A percentile compares a stretch with the other conserved stretches of the same genome.
phyloP scores from a whole-genome alignment of 2,329 filamentous ascomycete genomes.

The Fusarium longipes region DNA sequence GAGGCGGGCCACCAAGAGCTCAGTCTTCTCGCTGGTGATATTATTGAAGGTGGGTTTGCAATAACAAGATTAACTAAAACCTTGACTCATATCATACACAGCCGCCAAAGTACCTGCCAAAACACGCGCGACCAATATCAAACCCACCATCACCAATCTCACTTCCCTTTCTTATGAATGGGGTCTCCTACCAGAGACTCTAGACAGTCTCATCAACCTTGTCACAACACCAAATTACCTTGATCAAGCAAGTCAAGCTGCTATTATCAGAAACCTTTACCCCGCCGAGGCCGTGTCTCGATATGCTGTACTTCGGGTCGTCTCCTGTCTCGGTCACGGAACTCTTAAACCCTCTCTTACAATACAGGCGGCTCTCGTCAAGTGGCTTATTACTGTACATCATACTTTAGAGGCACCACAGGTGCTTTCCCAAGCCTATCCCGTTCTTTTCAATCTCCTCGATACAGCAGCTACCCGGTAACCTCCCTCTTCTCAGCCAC shows the following conservation, averaged over 20 bases:
- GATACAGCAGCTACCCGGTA: conserved; percentile 82
- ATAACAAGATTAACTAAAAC: neutral
- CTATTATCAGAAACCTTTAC: conserved; percentile 79
- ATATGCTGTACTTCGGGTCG: conserved; percentile 70
- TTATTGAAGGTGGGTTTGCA: conserved; percentile 49
- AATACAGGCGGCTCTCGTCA: conserved; percentile 77
- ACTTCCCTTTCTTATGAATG: conserved; percentile 72
- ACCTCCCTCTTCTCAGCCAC: neutral
- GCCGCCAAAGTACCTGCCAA: conserved; percentile 73
- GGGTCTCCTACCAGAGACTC: conserved; percentile 70
- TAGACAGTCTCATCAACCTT: conserved; percentile 73
- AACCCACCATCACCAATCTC: conserved; percentile 72
- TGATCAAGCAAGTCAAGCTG: conserved; percentile 78
- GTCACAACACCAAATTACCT: conserved; percentile 74
- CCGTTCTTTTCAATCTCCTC: conserved; percentile 82
- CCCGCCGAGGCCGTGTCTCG: conserved; percentile 73
- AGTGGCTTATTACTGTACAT: conserved; percentile 83
- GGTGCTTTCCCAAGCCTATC: conserved; percentile 76
- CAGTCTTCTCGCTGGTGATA: conserved; percentile 51
- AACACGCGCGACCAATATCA: conserved; percentile 71
- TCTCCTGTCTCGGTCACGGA: conserved; percentile 81
- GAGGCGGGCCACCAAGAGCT: conserved; percentile 50
- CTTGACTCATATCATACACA: conserved; percentile 45
- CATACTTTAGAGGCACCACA: conserved; percentile 73
- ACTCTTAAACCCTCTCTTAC: conserved; percentile 77